Percentiles rank a stretch among this genome's conserved stretches.
Evolutionary conservation across 2,329 filamentous ascomycete genomes (phyloP).

Genomic region (Aspergillus pseudoterreus): DNA sequence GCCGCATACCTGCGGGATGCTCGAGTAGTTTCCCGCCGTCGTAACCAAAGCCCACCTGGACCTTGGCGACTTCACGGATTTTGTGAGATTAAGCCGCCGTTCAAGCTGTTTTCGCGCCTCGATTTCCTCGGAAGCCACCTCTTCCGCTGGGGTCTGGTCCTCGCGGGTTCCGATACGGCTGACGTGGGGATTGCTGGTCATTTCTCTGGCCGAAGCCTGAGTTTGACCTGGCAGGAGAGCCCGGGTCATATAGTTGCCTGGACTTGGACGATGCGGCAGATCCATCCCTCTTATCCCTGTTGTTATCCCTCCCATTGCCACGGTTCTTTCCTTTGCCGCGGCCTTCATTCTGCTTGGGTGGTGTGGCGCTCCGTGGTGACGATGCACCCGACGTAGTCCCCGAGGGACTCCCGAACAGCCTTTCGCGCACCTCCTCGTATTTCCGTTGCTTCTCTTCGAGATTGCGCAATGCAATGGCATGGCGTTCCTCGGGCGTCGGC

Average conservation of each 20-base stretch:
- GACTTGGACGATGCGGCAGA: constrained; percentile 35
- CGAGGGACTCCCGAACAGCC: constrained; percentile 68
- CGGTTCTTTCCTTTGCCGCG: constrained; percentile 48
- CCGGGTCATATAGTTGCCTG: constrained; percentile 73
- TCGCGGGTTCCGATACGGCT: constrained; percentile 68
- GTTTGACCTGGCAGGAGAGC: constrained; percentile 63
- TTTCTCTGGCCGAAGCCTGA: constrained; percentile 45
- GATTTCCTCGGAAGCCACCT: constrained; percentile 68
- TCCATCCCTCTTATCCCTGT: constrained; percentile 40
- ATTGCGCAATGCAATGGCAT: constrained; percentile 72
- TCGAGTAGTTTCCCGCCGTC: neutral
- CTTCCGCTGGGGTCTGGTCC: constrained; percentile 75
- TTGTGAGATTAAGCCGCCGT: neutral
- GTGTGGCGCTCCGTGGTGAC: constrained; percentile 60
- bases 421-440: constrained; percentile 83
- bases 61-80: neutral
- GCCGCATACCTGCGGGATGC: too few relatives aligned
- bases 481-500: constrained; percentile 71
- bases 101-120: constrained; percentile 51
- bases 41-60: neutral
- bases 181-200: constrained; percentile 40
- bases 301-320: constrained; percentile 43
- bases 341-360: constrained; percentile 45
- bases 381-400: constrained; percentile 52
- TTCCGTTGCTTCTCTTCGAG: constrained; percentile 84